These are phyloP conservation scores for Chlorociboria aeruginascens DNA, from an alignment of 495 filamentous ascomycete genomes.

Conservation along the genomic window DNA sequence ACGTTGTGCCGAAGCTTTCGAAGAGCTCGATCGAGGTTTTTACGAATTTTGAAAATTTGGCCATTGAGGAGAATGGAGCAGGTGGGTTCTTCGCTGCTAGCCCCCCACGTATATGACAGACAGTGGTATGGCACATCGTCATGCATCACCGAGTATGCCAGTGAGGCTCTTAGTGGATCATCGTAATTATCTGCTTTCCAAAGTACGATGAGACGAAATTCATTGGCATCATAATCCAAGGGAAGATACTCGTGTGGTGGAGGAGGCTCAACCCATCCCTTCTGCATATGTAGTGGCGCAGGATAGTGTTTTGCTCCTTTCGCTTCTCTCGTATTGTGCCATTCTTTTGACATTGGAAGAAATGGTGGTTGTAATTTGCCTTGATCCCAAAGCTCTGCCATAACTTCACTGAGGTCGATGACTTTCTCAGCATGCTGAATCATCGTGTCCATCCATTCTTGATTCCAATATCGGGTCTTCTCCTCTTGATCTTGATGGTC, in stretches of 20 bases:
- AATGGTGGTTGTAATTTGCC: neutral
- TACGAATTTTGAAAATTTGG: constrained; percentile 7
- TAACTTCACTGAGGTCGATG: constrained; percentile 1
- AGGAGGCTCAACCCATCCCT: neutral
- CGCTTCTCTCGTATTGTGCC: neutral
- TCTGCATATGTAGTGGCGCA: neutral
- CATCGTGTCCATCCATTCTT: neutral
- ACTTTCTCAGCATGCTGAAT: neutral
- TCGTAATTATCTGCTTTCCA: neutral
- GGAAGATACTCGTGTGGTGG: constrained; percentile 2
- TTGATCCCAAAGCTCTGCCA: neutral
- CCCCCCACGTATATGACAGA: constrained; percentile 2
- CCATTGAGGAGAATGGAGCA: neutral
- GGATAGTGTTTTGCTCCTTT: neutral
- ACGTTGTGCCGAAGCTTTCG: constrained; percentile 11
- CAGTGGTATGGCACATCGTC: neutral
- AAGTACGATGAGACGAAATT: neutral
- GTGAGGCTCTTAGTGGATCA: neutral
- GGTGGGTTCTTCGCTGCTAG: constrained; percentile 2
- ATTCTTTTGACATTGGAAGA: neutral
- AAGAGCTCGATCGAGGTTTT: constrained; percentile 18
- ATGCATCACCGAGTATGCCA: neutral
- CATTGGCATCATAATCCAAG: neutral
- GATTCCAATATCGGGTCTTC: neutral
- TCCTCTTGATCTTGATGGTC: neutral